Base-by-base conservation (phyloP, 805 yeast genomes). In the Wickerhamiella australiensis region DNA sequence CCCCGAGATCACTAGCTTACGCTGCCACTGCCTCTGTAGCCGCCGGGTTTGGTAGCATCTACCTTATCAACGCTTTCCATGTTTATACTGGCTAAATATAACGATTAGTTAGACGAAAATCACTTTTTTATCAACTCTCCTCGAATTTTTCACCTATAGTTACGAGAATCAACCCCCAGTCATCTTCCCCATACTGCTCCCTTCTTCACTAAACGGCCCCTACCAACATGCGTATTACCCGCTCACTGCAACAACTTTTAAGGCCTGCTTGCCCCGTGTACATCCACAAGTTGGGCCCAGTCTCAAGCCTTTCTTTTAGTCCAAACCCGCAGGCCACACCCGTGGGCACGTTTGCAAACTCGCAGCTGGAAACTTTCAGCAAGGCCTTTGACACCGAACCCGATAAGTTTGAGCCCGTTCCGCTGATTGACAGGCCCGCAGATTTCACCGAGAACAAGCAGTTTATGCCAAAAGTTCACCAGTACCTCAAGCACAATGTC, bases 41-140 rank as follows among this genome's bases (percentile, higher is more conserved):
- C 23, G 59, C 33, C 22, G 61, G 64, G 3, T 61, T 71, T 48
- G 72, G 71, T 20, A 54, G 66, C 22, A 66, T 73, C 17, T 69
- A 69, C 50, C 51, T 70, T 25, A 62, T 71, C 18, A 63, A 73
- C 52, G 66, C 70, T 6, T 68, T 72, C 38, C 77, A 73, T 29
- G 77, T 73, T 2, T 73, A 73, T 55, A 68, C 71, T 29, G 61
- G 61, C 36, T 58, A 42, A 68, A 50, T 53, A 15, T 7, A n/a
- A n/a, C n/a, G n/a, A n/a, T n/a, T n/a, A n/a, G n/a, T n/a, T n/a
- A n/a, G n/a, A n/a, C n/a, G n/a, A n/a, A n/a, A n/a, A 41, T 21
- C 13, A 15, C 33, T 29, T 29, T 29, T n/a, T n/a, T n/a, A n/a
- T n/a, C n/a, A n/a, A n/a, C n/a, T n/a, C n/a, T n/a, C 22, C n/a